Percentiles rank a stretch among this genome's conserved stretches.
Conservation (phyloP, 108 stramenopile species). For the Conticribra weissflogii region DNA sequence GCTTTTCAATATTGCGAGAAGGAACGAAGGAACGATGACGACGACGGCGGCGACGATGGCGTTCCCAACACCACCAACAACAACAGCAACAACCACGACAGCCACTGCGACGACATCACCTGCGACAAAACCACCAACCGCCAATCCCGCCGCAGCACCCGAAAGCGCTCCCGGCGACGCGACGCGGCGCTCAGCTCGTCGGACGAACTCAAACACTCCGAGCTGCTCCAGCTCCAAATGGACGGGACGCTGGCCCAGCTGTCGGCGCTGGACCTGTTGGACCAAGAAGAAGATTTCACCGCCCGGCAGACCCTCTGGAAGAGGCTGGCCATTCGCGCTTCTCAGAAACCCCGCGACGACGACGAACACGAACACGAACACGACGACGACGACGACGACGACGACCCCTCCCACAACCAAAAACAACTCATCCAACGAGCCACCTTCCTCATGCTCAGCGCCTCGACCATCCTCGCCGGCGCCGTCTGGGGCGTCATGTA, state of each 20-base stretch:
- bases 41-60: no score
- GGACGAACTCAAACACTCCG: constrained; percentile 30
- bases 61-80: not conserved
- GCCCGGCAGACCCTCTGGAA: constrained; percentile 13
- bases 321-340: constrained; percentile 21
- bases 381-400: constrained; percentile 9
- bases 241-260: constrained; percentile 11
- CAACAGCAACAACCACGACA: not conserved
- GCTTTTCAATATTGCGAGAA: no score
- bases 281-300: constrained; percentile 1
- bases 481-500: constrained; percentile 36
- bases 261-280: not conserved
- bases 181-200: not conserved
- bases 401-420: no score
- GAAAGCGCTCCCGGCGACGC: not conserved
- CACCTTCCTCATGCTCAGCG: constrained; percentile 27
- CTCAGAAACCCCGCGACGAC: not conserved
- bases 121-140: not conserved
- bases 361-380: constrained; percentile 14
- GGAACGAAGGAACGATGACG: no score
- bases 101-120: not conserved
- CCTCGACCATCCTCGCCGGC: constrained; percentile 25
- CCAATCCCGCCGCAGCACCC: not conserved
- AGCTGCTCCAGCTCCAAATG: constrained; percentile 16
- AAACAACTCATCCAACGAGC: constrained; percentile 40